Base-by-base conservation (phyloP, 768 basidiomycete species). In the Tulasnella calospora region DNA sequence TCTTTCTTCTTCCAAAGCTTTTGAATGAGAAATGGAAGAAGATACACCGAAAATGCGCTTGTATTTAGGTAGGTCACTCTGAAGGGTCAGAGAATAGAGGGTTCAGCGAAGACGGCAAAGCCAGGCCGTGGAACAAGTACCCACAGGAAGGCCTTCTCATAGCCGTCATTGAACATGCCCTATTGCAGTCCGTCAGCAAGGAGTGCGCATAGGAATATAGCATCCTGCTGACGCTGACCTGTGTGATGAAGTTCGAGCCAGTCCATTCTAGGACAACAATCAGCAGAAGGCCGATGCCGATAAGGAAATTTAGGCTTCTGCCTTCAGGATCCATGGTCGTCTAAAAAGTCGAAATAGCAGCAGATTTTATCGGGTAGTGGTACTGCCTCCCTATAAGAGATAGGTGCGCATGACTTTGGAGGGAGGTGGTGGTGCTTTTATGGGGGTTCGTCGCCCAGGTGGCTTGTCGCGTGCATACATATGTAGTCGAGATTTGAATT, bases 31-130 rank as follows among this genome's bases (percentile, higher is more conserved):
- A 86, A 89, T 0, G 94, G 94, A 3, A 95, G 74, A 40, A 96
- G 90, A 85, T 96, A 96, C 19, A 95, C 81, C 4, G 89, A 85
- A 83, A 99, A 99, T n/a, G 94, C 87, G 80, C 93, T 91, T 1
- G 96, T 98, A 84, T 92, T 95, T 83, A 97, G 86, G 82, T 98
- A 99, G 15, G 97, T 96, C 73, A 94, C 89, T 78, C 93, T 94
- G 78, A 67, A n/a, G 46, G 78, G 30, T 38, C 15, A 21, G n/a
- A 36, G 71, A 40, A 33, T 71, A 82, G 78, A 80, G 71, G 15
- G 38, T 67, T 46, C 72, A 41, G 30, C 71, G 27, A 80, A 76
- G n/a, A 70, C 55, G 72, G 55, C 51, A 72, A 35, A 38, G 47
- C 46, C 21, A 61, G 47, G 35, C 30, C 21, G 71, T 46, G 46